Evolutionary conservation across 2,329 filamentous ascomycete genomes (phyloP), one percentile per base, ranked within the genome.

Genomic region (Capronia epimyces): DNA sequence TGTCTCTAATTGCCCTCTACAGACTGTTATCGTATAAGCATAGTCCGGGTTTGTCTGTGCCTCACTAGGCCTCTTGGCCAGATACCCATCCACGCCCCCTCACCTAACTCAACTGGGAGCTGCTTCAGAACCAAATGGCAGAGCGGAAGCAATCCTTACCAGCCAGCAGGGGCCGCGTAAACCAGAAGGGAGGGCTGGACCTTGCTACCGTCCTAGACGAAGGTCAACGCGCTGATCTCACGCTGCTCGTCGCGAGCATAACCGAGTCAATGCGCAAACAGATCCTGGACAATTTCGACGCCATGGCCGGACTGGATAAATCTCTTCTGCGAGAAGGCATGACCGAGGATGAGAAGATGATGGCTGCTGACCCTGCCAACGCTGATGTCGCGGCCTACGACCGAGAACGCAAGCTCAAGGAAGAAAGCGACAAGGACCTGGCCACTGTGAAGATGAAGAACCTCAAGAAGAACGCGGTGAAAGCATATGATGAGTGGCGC

Each of bases 401-500:
- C 43, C 57, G 63, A 29, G 59, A 66, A 43, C 56, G 53, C 22
- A 63, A 61, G 42, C 39, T 63, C 20, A 60, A 62, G 42, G 57
- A 59, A 69, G 73, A 61, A 74, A 75, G 36, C 42, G 52, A 61
- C 46, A 62, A 62, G 52, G 64, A 65, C 37, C 49, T 64, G 16
- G 50, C 50, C 6, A 54, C 53, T 27, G 52, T 50, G 31, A 58
- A 60, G 52, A 44, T 62, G 50, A 56, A 65, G 53, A 65, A 60
- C 60, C 69, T 89, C 61, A 89, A 83, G 70, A 81, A 79, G 56
- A 82, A 85, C 47, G 78, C 83, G 1, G 65, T 94, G 3, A 71
- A 76, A 5, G 82, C 84, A 64, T 95, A 91, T 64, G 82, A 86
- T 51, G 84, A 88, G 57, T 97, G 91, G 91, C 80, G 87, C 61